Evolutionary conservation across 2,329 filamentous ascomycete genomes (phyloP), one percentile per base, ranked within the genome.

Genomic region (Verticillium albo-atrum): DNA sequence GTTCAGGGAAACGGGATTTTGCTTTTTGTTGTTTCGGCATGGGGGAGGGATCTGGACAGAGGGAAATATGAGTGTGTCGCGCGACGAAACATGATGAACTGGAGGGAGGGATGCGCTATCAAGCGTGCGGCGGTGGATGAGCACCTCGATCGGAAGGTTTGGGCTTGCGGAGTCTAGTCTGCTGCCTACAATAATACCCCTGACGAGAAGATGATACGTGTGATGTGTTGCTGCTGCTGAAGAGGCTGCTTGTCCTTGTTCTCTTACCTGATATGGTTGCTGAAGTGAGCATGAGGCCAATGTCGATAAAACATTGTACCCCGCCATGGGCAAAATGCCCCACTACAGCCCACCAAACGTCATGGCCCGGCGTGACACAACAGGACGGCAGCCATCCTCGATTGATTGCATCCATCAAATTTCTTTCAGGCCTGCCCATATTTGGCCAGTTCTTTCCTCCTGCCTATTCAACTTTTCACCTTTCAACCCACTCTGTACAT

Each of bases 271-370:
- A n/a, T n/a, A n/a, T n/a, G n/a, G n/a, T n/a, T n/a, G n/a, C n/a
- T n/a, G n/a, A n/a, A n/a, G n/a, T n/a, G n/a, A n/a, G n/a, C n/a
- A n/a, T n/a, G n/a, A n/a, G n/a, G n/a, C n/a, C n/a, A n/a, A n/a
- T n/a, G n/a, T n/a, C n/a, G n/a, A n/a, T n/a, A n/a, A n/a, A n/a
- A n/a, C n/a, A n/a, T n/a, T n/a, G n/a, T 47, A 47, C 42, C 42
- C 42, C 42, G 42, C 42, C 42, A 47, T 17, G n/a, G 15, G 35
- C 10, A 34, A 15, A 9, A 15, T 56, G 60, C 62, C 62, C 60
- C 60, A 30, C 61, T 30, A 50, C 55, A 61, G 61, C 61, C 62
- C 62, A 56, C 62, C 62, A 61, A 57, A 64, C 61, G 62, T 63
- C 62, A 63, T 62, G 51, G 54, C 47, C n/a, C 51, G 58, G 62